phyloP scores from a whole-genome alignment of 1,284 basidiomycete species.

The Gymnopus androsaceus region DNA sequence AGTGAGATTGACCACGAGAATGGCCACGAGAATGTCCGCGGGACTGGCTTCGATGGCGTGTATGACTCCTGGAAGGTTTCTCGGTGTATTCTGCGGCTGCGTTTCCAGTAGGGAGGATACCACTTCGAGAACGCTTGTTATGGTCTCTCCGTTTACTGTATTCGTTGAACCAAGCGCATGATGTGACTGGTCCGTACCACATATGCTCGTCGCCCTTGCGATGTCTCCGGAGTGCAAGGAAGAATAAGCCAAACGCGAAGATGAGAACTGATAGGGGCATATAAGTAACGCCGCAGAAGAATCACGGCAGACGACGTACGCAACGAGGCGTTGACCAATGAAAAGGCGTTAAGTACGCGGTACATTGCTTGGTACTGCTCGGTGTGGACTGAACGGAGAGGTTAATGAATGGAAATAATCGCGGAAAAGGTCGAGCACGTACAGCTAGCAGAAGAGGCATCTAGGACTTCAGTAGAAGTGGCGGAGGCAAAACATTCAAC shows the following conservation, averaged over 20 bases:
- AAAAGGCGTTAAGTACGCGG: constrained; percentile 74
- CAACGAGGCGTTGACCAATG: constrained; percentile 72
- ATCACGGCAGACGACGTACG: constrained; percentile 42
- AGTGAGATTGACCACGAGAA: constrained; percentile 24
- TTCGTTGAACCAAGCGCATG: constrained; percentile 69
- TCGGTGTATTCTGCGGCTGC: constrained; percentile 8
- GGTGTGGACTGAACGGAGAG: constrained; percentile 52
- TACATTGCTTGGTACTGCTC: constrained; percentile 80
- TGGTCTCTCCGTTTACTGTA: constrained; percentile 33
- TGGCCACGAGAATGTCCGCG: constrained; percentile 31
- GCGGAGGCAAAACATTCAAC: constrained; percentile 75
- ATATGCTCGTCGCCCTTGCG: constrained; percentile 66
- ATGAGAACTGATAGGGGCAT: constrained; percentile 54
- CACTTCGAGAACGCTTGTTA: constrained; percentile 11
- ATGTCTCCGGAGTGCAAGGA: constrained; percentile 66
- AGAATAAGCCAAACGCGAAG: constrained; percentile 60
- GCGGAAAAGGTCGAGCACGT: constrained; percentile 34
- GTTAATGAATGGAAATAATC: constrained; percentile 14
- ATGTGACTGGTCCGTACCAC: constrained; percentile 73
- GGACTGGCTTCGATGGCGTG: constrained; percentile 13
- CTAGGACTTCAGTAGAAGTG: constrained; percentile 48
- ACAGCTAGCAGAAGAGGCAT: constrained; percentile 59
- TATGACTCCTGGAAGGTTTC: constrained; percentile 9
- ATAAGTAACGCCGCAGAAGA: constrained; percentile 14
- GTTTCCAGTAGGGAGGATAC: constrained; percentile 16